A percentile compares a stretch with the other conserved stretches of the same genome.
These are phyloP conservation scores for Serpula lacrymans DNA, from an alignment of 768 basidiomycete species.

Conservation along the genomic window DNA sequence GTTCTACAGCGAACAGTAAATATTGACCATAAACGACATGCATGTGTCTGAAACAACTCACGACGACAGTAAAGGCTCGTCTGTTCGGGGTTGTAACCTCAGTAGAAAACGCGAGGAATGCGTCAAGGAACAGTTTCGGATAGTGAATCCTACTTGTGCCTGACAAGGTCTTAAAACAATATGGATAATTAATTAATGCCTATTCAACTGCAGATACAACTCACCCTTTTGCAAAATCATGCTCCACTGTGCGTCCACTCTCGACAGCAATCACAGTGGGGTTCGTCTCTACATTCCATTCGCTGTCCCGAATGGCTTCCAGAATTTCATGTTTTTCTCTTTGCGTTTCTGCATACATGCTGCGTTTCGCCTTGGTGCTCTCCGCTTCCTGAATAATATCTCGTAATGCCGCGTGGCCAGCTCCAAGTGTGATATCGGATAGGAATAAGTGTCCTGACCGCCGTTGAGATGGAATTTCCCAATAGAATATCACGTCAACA, in stretches of 20 bases:
- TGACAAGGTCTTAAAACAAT: constrained; percentile 47
- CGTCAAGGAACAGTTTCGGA: constrained; percentile 74
- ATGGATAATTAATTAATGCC: constrained; percentile 1
- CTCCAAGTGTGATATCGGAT: constrained; percentile 61
- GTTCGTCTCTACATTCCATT: constrained; percentile 80
- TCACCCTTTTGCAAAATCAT: constrained; percentile 73
- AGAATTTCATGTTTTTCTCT: constrained; percentile 67
- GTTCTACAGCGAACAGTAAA: constrained; percentile 27
- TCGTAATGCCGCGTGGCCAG: constrained; percentile 62
- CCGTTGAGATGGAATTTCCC: constrained; percentile 60
- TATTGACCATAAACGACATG: neutral
- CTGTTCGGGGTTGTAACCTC: constrained; percentile 32
- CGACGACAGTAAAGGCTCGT: constrained; percentile 17
- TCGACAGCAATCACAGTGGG: constrained; percentile 57
- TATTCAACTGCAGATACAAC: too few species aligned
- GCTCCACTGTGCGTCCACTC: constrained; percentile 39
- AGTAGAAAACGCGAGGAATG: constrained; percentile 57
- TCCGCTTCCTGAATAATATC: constrained; percentile 59
- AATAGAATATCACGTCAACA: constrained; percentile 73
- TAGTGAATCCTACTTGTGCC: constrained; percentile 47
- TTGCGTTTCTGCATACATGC: constrained; percentile 90
- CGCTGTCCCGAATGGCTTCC: constrained; percentile 60
- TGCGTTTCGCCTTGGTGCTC: constrained; percentile 65
- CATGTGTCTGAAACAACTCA: constrained; percentile 8
- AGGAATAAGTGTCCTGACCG: constrained; percentile 61